These are phyloP conservation scores for Ganoderma sinense DNA, from an alignment of 1,284 basidiomycete species.

Conservation along the genomic window DNA sequence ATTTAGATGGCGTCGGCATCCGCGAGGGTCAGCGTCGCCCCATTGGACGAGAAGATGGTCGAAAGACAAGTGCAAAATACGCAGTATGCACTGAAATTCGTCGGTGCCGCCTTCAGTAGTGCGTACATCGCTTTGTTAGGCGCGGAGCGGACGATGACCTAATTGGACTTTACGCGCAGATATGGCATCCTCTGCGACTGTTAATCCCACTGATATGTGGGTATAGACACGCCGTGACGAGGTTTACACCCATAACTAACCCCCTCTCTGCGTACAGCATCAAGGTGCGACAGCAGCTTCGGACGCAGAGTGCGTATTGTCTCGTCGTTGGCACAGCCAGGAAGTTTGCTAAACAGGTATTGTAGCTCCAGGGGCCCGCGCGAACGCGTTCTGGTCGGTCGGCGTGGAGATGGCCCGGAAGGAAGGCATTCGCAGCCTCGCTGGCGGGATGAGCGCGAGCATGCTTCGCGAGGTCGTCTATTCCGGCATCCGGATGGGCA, in stretches of 20 bases:
- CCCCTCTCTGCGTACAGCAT: neutral
- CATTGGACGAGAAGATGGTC: conserved; percentile 33
- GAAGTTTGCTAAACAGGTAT: neutral
- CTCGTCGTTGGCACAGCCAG: neutral
- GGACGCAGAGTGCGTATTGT: conserved; percentile 39
- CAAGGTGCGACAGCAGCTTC: conserved; percentile 48
- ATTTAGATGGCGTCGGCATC: conserved; percentile 16
- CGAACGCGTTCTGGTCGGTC: conserved; percentile 45
- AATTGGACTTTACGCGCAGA: conserved; percentile 31
- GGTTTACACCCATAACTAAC: neutral
- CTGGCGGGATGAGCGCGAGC: conserved; percentile 45
- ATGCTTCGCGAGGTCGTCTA: conserved; percentile 47
- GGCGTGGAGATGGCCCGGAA: conserved; percentile 44
- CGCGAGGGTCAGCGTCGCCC: conserved; percentile 24
- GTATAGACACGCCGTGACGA: conserved; percentile 19
- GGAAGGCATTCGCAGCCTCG: conserved; percentile 44
- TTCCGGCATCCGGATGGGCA: conserved; percentile 46
- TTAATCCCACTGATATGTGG: conserved; percentile 49
- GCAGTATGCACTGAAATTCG: conserved; percentile 43
- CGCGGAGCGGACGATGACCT: neutral
- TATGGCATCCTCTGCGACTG: conserved; percentile 46
- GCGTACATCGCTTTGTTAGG: neutral
- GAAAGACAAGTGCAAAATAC: conserved; percentile 24
- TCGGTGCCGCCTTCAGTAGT: conserved; percentile 43
- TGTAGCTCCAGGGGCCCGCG: conserved; percentile 39